Percentiles rank a stretch among this genome's conserved stretches.
Conservation (phyloP, 345 rosid genomes). For the Kandelia obovata region DNA sequence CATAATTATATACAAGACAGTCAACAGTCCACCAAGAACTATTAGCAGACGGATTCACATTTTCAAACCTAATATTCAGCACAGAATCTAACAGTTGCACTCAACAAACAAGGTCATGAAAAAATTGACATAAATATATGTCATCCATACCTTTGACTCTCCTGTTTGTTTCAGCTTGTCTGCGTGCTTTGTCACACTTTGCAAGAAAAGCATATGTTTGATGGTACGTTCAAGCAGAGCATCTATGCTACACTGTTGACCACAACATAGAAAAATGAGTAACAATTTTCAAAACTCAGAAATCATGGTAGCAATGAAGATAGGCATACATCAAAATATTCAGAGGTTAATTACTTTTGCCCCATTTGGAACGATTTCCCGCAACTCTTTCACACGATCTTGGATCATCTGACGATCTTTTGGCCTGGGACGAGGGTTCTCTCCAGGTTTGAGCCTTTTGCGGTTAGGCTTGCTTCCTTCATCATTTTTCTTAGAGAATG, state of each 20-base stretch:
- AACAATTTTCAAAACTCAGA: slow-evolving; percentile 3
- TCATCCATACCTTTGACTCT: slow-evolving; percentile 65
- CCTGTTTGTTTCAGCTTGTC: slow-evolving; percentile 83
- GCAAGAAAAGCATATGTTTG: slow-evolving; percentile 99
- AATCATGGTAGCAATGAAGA: not conserved
- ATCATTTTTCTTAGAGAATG: slow-evolving; percentile 60
- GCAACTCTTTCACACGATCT: slow-evolving; percentile 95
- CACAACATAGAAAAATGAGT: slow-evolving; percentile 16
- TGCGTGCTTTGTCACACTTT: slow-evolving; percentile 87
- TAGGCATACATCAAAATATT: slow-evolving; percentile 1
- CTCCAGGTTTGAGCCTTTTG: slow-evolving; percentile 88
- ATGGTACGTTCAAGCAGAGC: slow-evolving; percentile 88
- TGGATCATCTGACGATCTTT: slow-evolving; percentile 99
- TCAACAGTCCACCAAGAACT: too few species aligned
- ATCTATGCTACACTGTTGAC: slow-evolving; percentile 95
- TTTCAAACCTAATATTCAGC: too few species aligned
- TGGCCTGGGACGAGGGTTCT: slow-evolving; percentile 93
- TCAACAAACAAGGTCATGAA: not conserved
- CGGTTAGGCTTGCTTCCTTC: slow-evolving; percentile 64
- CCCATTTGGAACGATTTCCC: slow-evolving; percentile 93
- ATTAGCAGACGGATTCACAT: too few species aligned
- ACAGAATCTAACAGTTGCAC: too few species aligned
- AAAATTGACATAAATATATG: not conserved
- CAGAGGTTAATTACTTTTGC: slow-evolving; percentile 59
- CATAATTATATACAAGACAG: not conserved